Evolutionary conservation across 805 yeast genomes (phyloP).

Genomic region (Priceomyces fermenticarens): DNA sequence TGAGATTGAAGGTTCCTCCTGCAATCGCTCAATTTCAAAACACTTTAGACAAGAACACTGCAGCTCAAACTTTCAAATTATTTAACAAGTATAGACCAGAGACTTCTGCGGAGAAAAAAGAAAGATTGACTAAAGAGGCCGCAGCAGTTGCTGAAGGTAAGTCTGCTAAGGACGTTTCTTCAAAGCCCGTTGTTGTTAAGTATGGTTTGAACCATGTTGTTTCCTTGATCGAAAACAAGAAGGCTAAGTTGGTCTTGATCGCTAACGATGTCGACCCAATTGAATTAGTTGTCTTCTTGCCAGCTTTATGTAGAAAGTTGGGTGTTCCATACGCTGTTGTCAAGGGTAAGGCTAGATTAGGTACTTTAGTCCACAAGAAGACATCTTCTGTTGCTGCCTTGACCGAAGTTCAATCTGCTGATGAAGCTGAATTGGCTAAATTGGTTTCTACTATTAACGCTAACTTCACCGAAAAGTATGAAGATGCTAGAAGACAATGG

Average conservation of each 20-base stretch:
- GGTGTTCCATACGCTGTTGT: conserved; percentile 76
- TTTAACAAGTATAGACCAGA: conserved; percentile 99
- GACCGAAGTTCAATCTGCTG: conserved; percentile 92
- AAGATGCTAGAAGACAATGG: conserved; percentile 97
- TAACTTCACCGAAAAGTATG: conserved; percentile 91
- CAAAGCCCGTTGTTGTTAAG: conserved; percentile 95
- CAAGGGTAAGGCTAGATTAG: conserved; percentile 46
- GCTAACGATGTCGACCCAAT: conserved; percentile 99
- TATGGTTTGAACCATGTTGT: conserved; percentile 99
- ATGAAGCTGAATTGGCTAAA: conserved; percentile 91
- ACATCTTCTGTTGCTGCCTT: conserved; percentile 96
- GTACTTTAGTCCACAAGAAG: conserved; percentile 85
- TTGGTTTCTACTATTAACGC: conserved; percentile 90
- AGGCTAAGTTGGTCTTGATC: conserved; percentile 93
- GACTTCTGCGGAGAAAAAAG: conserved; percentile 96
- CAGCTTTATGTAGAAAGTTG: conserved; percentile 99
- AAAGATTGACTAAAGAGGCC: conserved; percentile 97
- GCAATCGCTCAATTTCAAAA: conserved; percentile 95
- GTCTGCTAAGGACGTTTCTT: conserved; percentile 92
- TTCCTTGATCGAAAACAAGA: conserved; percentile 95
- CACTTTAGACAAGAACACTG: conserved; percentile 97
- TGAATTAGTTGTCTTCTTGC: conserved; percentile 94
- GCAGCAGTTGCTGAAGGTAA: conserved; percentile 98
- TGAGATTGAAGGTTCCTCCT: conserved; percentile 99
- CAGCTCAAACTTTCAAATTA: conserved; percentile 93